Conservation (phyloP, 768 basidiomycete species). For the Lentinula edodes region DNA sequence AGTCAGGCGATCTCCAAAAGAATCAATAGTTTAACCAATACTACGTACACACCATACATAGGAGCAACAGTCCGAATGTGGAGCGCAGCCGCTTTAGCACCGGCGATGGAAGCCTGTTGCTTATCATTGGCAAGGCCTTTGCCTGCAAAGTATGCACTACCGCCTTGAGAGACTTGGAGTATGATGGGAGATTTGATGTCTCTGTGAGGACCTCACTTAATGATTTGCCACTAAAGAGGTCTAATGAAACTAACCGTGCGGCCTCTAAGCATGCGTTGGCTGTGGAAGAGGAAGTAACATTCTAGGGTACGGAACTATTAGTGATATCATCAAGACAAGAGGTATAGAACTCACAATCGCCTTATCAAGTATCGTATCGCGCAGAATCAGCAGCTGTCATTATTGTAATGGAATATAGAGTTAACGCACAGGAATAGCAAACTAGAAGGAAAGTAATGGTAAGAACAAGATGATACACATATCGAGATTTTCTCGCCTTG, state of each 20-base stretch:
- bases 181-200: conserved; percentile 98
- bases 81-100: conserved; percentile 88
- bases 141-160: conserved; percentile 92
- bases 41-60: conserved; percentile 88
- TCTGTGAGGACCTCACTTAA: conserved; percentile 31
- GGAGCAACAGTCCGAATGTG: conserved; percentile 87
- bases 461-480: conserved; percentile 6
- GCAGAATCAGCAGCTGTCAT: not conserved
- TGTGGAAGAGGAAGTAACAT: conserved; percentile 93
- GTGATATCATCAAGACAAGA: not conserved
- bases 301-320: conserved; percentile 39
- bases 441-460: conserved; percentile 34
- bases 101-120: conserved; percentile 92
- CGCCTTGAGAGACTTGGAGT: conserved; percentile 96
- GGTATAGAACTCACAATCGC: conserved; percentile 60
- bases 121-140: conserved; percentile 94
- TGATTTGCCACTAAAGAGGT: not conserved
- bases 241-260: conserved; percentile 55
- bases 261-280: conserved; percentile 95
- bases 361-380: conserved; percentile 28
- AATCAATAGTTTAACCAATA: conserved; percentile 13
- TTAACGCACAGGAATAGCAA: conserved; percentile 73
- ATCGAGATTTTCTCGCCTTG: conserved; percentile 48
- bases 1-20: conserved; percentile 1
- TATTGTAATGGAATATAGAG: not conserved